A percentile compares a stretch with the other conserved stretches of the same genome.
phyloP scores from a whole-genome alignment of 129 eudicot genomes.

The carrot (Daucus carota) region DH1_v3.0 NC_030384.2:34221001-34221500 shows the following conservation, averaged over 20 bases:
- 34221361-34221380: constrained; percentile 5
- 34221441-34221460: constrained; percentile 15
- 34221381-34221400: constrained; percentile 14
- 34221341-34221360: not conserved
- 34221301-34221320: constrained; percentile 6
- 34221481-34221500: not conserved
- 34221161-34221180: constrained; percentile 17
- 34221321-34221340: constrained; percentile 10
- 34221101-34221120: constrained; percentile 20
- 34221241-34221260: constrained; percentile 56
- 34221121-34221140: constrained; percentile 46
- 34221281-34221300: constrained; percentile 28
- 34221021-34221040: constrained; percentile 55
- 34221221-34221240: constrained; percentile 17
- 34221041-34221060: constrained; percentile 63
- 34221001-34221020: constrained; percentile 53
- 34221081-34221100: constrained; percentile 38
- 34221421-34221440: constrained; percentile 8
- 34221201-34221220: constrained; percentile 10
- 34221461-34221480: not conserved
- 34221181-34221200: constrained; percentile 40
- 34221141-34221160: constrained; percentile 23
- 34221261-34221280: constrained; percentile 72
- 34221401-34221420: constrained; percentile 15
- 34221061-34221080: constrained; percentile 53